phyloP scores from a whole-genome alignment of 2,329 filamentous ascomycete genomes.

The Sporothrix luriei region DNA sequence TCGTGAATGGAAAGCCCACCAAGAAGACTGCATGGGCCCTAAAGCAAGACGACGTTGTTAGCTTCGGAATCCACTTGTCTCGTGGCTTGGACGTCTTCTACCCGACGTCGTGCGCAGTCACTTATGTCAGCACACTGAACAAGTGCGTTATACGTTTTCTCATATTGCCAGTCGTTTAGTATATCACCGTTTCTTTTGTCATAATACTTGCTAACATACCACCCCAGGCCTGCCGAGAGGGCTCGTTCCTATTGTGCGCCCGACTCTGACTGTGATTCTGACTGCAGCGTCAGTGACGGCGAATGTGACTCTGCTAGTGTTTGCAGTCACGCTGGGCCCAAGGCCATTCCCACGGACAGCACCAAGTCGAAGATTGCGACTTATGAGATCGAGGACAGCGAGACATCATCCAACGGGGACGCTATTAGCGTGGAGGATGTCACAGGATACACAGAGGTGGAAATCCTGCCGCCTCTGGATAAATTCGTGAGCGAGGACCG shows the following conservation, averaged over 20 bases:
- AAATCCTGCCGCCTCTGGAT: background rate
- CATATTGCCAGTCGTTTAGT: background rate
- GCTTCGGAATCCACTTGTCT: slow-evolving; percentile 48
- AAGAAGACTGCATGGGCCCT: slow-evolving; percentile 37
- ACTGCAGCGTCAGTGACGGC: slow-evolving; percentile 28
- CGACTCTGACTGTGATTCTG: slow-evolving; percentile 34
- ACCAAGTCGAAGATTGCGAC: background rate
- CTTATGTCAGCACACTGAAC: slow-evolving; percentile 33
- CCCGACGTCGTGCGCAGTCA: slow-evolving; percentile 40
- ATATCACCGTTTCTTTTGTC: background rate
- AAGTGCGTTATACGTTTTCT: slow-evolving; percentile 36
- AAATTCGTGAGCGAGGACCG: background rate
- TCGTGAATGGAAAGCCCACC: slow-evolving; percentile 45
- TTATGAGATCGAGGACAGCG: background rate
- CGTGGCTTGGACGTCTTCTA: slow-evolving; percentile 42
- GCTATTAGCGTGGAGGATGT: background rate
- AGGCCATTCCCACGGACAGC: background rate
- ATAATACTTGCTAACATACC: slow-evolving; percentile 2
- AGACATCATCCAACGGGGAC: background rate
- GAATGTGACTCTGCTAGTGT: slow-evolving; percentile 18
- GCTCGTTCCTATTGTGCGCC: slow-evolving; percentile 39
- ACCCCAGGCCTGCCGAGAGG: slow-evolving; percentile 1
- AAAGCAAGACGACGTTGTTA: slow-evolving; percentile 44
- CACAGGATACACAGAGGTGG: background rate
- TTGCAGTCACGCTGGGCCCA: background rate